Evolutionary conservation across 306 rosid genomes (phyloP), one percentile per base, ranked within the genome.

Genomic region (Trichosanthes cucumerina): DNA sequence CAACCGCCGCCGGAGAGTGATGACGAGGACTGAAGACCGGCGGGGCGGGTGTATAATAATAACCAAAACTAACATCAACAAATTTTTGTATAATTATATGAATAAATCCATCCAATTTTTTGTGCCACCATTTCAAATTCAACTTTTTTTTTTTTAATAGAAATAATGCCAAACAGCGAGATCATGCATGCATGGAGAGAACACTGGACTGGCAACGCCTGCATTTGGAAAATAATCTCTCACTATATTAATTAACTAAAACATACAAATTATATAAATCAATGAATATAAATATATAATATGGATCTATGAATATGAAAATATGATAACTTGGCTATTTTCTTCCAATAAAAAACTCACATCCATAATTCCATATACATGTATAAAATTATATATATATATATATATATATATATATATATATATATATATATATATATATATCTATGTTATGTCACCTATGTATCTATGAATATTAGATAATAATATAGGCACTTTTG

Each of bases 151-250:
- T 60, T 28, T 15, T 23, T 2, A n/a, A n/a, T 21, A 56, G 4
- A 56, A 56, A 56, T 21, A 56, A 56, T 8, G 36, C 65, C 66
- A 60, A 26, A 60, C 66, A 60, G 38, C 66, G n/a, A 12, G 44
- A 34, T 64, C 76, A 70, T 70, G 56, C 76, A 70, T 70, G 76
- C 75, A 68, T 68, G 52, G 24, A 9, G 18, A 68, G 24, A 18
- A 9, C 9, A 41, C 16, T 68, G 33, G 6, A 21, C 26, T 18
- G 47, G 52, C 34, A 43, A 24, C 76, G 56, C 54, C 54, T 70
- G 76, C 76, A 69, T 44, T 70, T 70, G 6, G 36, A 43, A 70
- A 70, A 11, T 12, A 66, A 66, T 38, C 49, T 3, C 71, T 36
- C 26, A 19, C 73, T 19, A 4, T 69, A 12, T n/a, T 69, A 43